Evolutionary conservation across 2,329 filamentous ascomycete genomes (phyloP).

Genomic region (Aspergillus brasiliensis): DNA sequence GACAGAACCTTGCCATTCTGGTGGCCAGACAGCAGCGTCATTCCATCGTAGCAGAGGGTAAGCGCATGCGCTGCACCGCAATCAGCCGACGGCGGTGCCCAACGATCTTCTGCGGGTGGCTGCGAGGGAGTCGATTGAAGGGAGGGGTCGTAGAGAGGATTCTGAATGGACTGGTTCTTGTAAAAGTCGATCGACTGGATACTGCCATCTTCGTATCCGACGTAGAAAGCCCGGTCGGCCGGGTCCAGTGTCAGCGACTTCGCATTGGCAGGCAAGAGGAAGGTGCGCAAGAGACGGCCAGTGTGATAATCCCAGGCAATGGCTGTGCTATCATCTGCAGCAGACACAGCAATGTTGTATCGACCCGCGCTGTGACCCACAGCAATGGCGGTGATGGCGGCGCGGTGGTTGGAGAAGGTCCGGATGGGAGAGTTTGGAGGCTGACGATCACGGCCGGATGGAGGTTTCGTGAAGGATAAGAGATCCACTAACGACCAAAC

Average conservation of each 20-base stretch:
- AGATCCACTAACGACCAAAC: slow-evolving; percentile 84
- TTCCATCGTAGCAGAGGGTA: slow-evolving; percentile 79
- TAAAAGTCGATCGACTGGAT: slow-evolving; percentile 80
- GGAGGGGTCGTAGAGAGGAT: slow-evolving; percentile 38
- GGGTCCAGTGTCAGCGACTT: slow-evolving; percentile 77
- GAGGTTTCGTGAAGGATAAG: slow-evolving; percentile 60
- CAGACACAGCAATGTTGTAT: slow-evolving; percentile 81
- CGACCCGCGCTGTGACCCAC: slow-evolving; percentile 69
- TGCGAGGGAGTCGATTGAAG: slow-evolving; percentile 46
- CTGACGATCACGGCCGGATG: slow-evolving; percentile 43
- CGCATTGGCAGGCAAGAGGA: slow-evolving; percentile 74
- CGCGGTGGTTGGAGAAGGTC: slow-evolving; percentile 72
- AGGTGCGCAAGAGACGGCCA: slow-evolving; percentile 74
- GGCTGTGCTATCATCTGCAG: slow-evolving; percentile 82
- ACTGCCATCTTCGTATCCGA: slow-evolving; percentile 77
- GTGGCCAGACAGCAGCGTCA: slow-evolving; percentile 77
- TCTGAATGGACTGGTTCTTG: slow-evolving; percentile 48
- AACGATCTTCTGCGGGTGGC: slow-evolving; percentile 43
- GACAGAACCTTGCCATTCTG: slow-evolving; percentile 73
- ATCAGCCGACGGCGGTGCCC: slow-evolving; percentile 60
- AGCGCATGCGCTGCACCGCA: slow-evolving; percentile 69
- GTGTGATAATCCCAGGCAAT: slow-evolving; percentile 91
- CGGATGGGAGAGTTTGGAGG: slow-evolving; percentile 67
- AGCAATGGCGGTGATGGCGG: slow-evolving; percentile 50
- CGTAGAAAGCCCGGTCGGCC: slow-evolving; percentile 78